Percentiles rank a stretch among this genome's conserved stretches.
These are phyloP conservation scores for Brasilioporus rufonigricans DNA, from an alignment of 768 basidiomycete species.

Conservation along the genomic window DNA sequence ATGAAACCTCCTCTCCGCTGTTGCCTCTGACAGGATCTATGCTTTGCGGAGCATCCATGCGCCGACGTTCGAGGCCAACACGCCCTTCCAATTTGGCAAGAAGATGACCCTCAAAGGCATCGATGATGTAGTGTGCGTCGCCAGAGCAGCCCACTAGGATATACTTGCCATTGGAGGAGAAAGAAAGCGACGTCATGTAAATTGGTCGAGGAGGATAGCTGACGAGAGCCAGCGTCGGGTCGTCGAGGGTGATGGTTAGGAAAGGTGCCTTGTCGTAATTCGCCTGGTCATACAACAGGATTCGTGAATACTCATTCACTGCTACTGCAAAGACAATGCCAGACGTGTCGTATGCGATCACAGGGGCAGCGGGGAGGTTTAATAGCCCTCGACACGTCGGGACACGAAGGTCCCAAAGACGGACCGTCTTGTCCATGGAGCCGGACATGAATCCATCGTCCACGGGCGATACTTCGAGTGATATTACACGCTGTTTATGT, in stretches of 20 bases:
- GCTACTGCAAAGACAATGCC: conserved; percentile 86
- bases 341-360: conserved; percentile 80
- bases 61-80: conserved; percentile 74
- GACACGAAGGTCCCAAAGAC: conserved; percentile 91
- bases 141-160: conserved; percentile 92
- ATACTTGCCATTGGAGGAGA: conserved; percentile 88
- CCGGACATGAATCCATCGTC: conserved; percentile 97
- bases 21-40: conserved; percentile 74
- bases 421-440: conserved; percentile 90
- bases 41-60: conserved; percentile 43
- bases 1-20: conserved; percentile 91
- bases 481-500: conserved; percentile 85
- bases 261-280: conserved; percentile 94
- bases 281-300: conserved; percentile 80
- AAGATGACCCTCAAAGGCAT: conserved; percentile 83
- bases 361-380: conserved; percentile 68
- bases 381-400: conserved; percentile 76
- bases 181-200: conserved; percentile 86
- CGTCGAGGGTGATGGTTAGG: conserved; percentile 76
- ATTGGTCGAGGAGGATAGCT: conserved; percentile 87
- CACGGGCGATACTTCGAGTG: conserved; percentile 86
- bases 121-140: conserved; percentile 89
- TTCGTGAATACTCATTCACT: conserved; percentile 77
- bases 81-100: conserved; percentile 86
- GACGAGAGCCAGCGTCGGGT: conserved; percentile 69